Evolutionary conservation across 306 rosid genomes (phyloP).

Genomic region (Vachellia pachyceras): DNA sequence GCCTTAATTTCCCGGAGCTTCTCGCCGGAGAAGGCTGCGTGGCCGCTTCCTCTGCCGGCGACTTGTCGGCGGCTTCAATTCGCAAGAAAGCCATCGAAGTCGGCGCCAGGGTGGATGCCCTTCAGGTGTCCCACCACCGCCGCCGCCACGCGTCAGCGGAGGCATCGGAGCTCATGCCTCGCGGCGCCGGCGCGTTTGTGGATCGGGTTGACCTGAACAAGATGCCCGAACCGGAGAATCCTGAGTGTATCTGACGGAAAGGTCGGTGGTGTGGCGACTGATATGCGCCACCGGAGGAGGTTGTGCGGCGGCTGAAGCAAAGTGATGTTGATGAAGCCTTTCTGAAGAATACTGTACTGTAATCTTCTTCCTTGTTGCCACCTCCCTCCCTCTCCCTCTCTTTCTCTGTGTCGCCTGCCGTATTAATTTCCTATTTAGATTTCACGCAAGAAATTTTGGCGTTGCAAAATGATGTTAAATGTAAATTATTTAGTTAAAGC

Average conservation of each 20-base stretch:
- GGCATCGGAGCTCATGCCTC: slow-evolving; percentile 38
- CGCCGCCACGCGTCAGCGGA: slow-evolving; percentile 38
- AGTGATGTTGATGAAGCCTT: slow-evolving; percentile 70
- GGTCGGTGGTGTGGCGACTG: slow-evolving; percentile 35
- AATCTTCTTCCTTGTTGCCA: slow-evolving; percentile 17
- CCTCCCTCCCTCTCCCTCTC: background rate
- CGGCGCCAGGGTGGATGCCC: slow-evolving; percentile 90
- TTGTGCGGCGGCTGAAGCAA: slow-evolving; percentile 66
- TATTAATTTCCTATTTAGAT: slow-evolving; percentile 17
- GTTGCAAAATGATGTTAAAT: slow-evolving; percentile 62
- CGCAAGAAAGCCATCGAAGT: slow-evolving; percentile 92
- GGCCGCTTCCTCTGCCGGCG: slow-evolving; percentile 27
- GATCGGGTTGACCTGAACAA: slow-evolving; percentile 84
- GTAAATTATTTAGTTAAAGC: slow-evolving; percentile 53
- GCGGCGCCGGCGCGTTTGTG: slow-evolving; percentile 47
- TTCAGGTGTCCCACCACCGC: slow-evolving; percentile 54
- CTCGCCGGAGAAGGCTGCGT: slow-evolving; percentile 45
- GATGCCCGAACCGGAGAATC: slow-evolving; percentile 82
- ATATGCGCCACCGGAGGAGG: slow-evolving; percentile 48
- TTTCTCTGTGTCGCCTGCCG: background rate
- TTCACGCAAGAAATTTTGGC: slow-evolving; percentile 73
- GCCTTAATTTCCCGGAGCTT: slow-evolving; percentile 87
- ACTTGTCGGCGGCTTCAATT: slow-evolving; percentile 86
- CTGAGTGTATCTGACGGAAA: slow-evolving; percentile 55
- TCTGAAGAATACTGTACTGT: slow-evolving; percentile 43